Evolutionary conservation across 2,329 filamentous ascomycete species (phyloP), one percentile per base, ranked within the genome.

Genomic region (Dothistroma pini): DNA sequence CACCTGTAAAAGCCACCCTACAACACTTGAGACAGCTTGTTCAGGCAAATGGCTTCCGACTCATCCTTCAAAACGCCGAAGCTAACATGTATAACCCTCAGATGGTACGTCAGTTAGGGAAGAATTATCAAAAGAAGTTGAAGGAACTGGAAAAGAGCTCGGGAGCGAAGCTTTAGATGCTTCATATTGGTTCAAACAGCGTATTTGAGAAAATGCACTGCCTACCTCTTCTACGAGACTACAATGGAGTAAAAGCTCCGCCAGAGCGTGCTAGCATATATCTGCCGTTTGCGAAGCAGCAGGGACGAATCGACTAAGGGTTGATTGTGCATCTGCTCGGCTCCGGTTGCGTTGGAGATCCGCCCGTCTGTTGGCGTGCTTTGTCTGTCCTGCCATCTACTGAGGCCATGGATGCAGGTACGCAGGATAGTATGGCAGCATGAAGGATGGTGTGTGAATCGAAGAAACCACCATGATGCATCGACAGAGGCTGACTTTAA

Each of bases 91-190:
- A 29, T 29, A 29, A 2, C 6, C 25, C 25, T 29, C 25, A 29
- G 25, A 85, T 86, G 1, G 81, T 91, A 2, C 77, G 88, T 14
- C 88, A 91, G 72, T 74, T 90, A 60, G 86, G 89, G 41, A 90
- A 90, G 78, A 83, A 89, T 53, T 90, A 86, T 71, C 79, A 84
- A 69, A 77, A 75, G 12, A 83, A 86, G 75, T 84, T 80, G 2
- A 83, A 81, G 68, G 77, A 79, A 32, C 65, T 86, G 61, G 80
- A 83, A 65, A 72, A 74, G 63, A 62, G 55, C 21, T 63, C 62
- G 12, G 64, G 57, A 9, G 63, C 59, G 21, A 61, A 57, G 55
- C 51, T 61, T 14, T 60, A 55, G 50, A 41, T 32, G 34, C 21
- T 54, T 8, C 14, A 19, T 32, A n/a, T 25, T 44, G 32, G 14